These are phyloP conservation scores for Kwoniella newhampshirensis DNA, from an alignment of 768 basidiomycete genomes.

Conservation along the genomic window DNA sequence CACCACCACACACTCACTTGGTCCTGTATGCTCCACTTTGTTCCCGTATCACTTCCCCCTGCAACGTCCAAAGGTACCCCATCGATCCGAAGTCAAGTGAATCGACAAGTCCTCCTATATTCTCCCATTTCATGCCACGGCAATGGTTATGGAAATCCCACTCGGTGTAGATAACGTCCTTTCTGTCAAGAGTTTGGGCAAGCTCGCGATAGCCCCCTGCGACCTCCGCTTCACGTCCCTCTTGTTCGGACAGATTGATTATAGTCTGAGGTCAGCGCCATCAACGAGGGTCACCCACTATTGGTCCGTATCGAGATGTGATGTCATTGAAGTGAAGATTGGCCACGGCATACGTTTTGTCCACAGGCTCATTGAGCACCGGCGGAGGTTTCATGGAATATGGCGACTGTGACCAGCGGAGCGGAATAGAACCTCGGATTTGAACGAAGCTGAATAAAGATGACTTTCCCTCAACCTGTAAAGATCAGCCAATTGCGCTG, in stretches of 20 bases:
- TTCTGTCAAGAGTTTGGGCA: slow-evolving; percentile 58
- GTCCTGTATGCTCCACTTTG: slow-evolving; percentile 80
- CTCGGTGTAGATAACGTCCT: slow-evolving; percentile 51
- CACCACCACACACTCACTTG: slow-evolving; percentile 30
- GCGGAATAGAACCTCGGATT: slow-evolving; percentile 86
- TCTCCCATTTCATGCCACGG: slow-evolving; percentile 94
- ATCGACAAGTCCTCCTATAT: slow-evolving; percentile 73
- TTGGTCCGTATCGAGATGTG: slow-evolving; percentile 70
- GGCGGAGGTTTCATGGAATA: slow-evolving; percentile 87
- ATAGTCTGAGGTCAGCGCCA: slow-evolving; percentile 60
- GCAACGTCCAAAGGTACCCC: slow-evolving; percentile 86
- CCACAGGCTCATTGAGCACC: slow-evolving; percentile 70
- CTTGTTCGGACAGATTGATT: slow-evolving; percentile 86
- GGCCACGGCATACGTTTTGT: slow-evolving; percentile 69
- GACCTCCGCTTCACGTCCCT: slow-evolving; percentile 80
- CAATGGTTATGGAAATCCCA: slow-evolving; percentile 95
- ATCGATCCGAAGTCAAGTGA: slow-evolving; percentile 77
- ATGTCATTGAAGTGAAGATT: slow-evolving; percentile 71
- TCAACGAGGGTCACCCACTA: slow-evolving; percentile 58
- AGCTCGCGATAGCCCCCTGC: slow-evolving; percentile 75
- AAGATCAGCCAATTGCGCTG: slow-evolving; percentile 9
- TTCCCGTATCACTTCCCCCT: slow-evolving; percentile 66
- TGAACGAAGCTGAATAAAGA: slow-evolving; percentile 89
- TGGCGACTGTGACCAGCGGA: slow-evolving; percentile 89
- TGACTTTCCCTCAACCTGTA: slow-evolving; percentile 67